A percentile compares a stretch with the other conserved stretches of the same genome.
phyloP scores from a whole-genome alignment of 2,329 filamentous ascomycete genomes.

The Xylariaceae sp. region DNA sequence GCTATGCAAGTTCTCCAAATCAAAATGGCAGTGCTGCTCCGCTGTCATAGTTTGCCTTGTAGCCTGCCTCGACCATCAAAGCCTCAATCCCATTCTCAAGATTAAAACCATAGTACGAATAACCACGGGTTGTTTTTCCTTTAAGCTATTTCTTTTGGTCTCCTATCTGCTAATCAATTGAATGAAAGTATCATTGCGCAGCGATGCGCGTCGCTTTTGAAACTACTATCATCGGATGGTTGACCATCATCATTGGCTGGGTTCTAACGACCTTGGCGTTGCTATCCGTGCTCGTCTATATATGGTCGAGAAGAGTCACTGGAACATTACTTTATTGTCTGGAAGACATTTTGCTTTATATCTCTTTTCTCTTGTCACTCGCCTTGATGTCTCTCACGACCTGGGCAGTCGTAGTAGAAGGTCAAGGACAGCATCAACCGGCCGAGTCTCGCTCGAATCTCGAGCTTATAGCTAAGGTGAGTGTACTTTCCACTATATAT shows the following conservation, averaged over 20 bases:
- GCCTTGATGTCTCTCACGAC: slow-evolving; percentile 14
- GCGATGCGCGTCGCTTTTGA: too few relatives aligned
- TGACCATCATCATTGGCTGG: slow-evolving; percentile 14
- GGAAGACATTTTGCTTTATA: slow-evolving; percentile 9
- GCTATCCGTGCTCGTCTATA: neutral
- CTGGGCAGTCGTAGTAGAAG: slow-evolving; percentile 17
- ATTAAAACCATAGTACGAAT: too few relatives aligned
- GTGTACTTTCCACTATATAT: neutral
- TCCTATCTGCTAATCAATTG: too few relatives aligned
- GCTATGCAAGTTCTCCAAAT: too few relatives aligned
- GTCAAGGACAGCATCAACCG: slow-evolving; percentile 13
- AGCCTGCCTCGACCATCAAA: too few relatives aligned
- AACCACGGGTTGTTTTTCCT: too few relatives aligned
- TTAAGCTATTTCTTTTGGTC: too few relatives aligned
- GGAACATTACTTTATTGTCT: neutral
- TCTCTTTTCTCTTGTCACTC: slow-evolving; percentile 10
- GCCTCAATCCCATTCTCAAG: too few relatives aligned
- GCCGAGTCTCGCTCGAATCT: slow-evolving; percentile 13
- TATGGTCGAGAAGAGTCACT: neutral
- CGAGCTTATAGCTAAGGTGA: slow-evolving; percentile 13
- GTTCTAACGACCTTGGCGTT: slow-evolving; percentile 4
- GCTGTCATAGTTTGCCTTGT: too few relatives aligned
- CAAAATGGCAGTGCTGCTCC: too few relatives aligned
- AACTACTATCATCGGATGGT: neutral
- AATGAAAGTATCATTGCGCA: too few relatives aligned